Percentiles rank a stretch among this genome's conserved stretches.
Evolutionary conservation across 345 rosid genomes (phyloP).

Genomic region (Excoecaria agallocha): DNA sequence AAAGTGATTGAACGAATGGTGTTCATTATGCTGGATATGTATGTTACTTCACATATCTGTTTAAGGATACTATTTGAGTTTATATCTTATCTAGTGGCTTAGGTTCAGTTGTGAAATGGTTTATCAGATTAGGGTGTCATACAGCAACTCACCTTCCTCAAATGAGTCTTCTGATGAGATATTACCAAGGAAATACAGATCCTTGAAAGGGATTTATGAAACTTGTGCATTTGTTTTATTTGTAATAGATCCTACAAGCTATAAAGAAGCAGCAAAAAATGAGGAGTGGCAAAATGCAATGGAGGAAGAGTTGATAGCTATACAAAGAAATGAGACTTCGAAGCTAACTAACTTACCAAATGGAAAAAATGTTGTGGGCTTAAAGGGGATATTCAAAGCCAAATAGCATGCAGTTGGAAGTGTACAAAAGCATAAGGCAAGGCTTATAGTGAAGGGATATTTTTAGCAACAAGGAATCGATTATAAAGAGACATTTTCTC

Average conservation of each 20-base stretch:
- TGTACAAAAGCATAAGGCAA: too few species aligned
- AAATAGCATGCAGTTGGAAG: conserved; percentile 7
- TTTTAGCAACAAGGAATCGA: neutral
- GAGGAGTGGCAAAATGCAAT: neutral
- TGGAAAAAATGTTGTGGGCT: neutral
- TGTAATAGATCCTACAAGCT: neutral
- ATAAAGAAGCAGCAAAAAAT: neutral
- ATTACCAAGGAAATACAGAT: neutral
- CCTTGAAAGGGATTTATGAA: neutral
- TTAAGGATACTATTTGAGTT: too few species aligned
- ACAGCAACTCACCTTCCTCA: too few species aligned
- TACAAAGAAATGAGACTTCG: neutral
- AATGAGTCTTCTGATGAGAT: neutral
- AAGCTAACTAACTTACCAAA: neutral
- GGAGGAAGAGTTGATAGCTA: neutral
- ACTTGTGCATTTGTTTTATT: neutral
- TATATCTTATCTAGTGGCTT: too few species aligned
- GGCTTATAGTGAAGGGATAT: neutral
- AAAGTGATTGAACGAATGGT: too few species aligned
- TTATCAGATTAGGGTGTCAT: too few species aligned
- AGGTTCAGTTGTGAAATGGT: too few species aligned
- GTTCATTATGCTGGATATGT: too few species aligned
- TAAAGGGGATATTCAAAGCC: conserved; percentile 3
- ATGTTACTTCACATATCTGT: too few species aligned
- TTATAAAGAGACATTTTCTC: neutral